phyloP scores from a whole-genome alignment of 306 rosid genomes.

The Castanea sativa region DNA sequence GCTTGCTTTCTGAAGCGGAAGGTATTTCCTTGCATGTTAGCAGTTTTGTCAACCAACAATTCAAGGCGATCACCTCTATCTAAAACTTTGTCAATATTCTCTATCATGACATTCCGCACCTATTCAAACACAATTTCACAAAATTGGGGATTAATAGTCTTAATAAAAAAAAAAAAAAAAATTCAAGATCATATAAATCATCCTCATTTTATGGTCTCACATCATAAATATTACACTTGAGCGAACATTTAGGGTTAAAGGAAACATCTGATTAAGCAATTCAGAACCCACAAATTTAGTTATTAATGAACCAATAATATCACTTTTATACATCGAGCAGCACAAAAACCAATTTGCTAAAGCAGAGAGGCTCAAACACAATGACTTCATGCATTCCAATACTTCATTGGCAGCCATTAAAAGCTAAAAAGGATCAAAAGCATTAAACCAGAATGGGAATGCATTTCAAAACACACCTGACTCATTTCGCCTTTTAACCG shows the following conservation, averaged over 20 bases:
- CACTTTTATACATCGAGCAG: background rate
- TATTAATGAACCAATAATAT: background rate
- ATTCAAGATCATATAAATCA: background rate
- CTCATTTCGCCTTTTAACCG: conserved; percentile 97
- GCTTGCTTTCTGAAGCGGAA: conserved; percentile 94
- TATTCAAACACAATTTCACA: conserved; percentile 17
- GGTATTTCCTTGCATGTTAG: conserved; percentile 94
- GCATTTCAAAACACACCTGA: conserved; percentile 51
- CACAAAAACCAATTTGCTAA: background rate
- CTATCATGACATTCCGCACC: conserved; percentile 96
- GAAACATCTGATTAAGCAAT: background rate
- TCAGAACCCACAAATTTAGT: background rate
- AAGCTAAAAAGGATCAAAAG: background rate
- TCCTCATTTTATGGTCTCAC: background rate
- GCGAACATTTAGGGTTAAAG: background rate
- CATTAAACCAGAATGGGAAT: background rate
- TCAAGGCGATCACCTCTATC: conserved; percentile 97
- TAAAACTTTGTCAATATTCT: conserved; percentile 92
- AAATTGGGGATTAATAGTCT: no score
- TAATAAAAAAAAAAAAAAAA: no score
- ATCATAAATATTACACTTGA: background rate
- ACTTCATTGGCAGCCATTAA: no score
- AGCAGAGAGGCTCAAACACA: background rate
- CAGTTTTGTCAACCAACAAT: conserved; percentile 90
- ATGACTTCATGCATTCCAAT: background rate